These are phyloP conservation scores for Capsicum rhomboideum DNA, from an alignment of 257 asterid genomes.

Conservation along the genomic window DNA sequence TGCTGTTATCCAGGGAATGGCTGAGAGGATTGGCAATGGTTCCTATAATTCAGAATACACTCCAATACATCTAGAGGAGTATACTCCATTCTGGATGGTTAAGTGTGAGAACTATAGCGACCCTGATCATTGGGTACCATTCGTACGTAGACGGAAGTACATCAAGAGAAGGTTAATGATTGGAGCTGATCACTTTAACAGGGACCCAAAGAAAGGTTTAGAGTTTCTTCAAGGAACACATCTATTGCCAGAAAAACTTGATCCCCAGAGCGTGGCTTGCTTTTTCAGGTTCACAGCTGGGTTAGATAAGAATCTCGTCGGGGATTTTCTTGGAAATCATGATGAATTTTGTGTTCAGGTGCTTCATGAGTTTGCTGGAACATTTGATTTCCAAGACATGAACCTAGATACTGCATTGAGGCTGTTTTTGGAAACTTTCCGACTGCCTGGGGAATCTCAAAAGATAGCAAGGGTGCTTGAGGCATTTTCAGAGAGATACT, in stretches of 20 bases:
- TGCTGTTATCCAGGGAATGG: constrained; percentile 99
- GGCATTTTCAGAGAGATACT: constrained; percentile 94
- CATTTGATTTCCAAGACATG: constrained; percentile 96
- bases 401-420: constrained; percentile 85
- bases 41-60: constrained; percentile 50
- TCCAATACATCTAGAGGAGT: constrained; percentile 63
- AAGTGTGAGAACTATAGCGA: constrained; percentile 76
- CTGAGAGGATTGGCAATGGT: constrained; percentile 92
- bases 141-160: constrained; percentile 72
- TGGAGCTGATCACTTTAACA: constrained; percentile 96
- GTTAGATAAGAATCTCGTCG: constrained; percentile 91
- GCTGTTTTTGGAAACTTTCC: constrained; percentile 86
- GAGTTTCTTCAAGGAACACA: constrained; percentile 96
- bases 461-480: constrained; percentile 97
- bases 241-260: constrained; percentile 92
- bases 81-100: constrained; percentile 93
- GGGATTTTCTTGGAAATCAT: constrained; percentile 97
- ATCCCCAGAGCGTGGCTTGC: constrained; percentile 97
- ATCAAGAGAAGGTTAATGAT: constrained; percentile 90
- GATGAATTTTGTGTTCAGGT: constrained; percentile 97
- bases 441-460: constrained; percentile 98
- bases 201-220: constrained; percentile 95
- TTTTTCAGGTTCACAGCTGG: constrained; percentile 95
- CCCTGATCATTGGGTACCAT: constrained; percentile 91
- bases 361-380: constrained; percentile 89